Evolutionary conservation across 2,329 filamentous ascomycete species (phyloP), one percentile per base, ranked within the genome.

Genomic region (Pseudogymnoascus sp.): DNA sequence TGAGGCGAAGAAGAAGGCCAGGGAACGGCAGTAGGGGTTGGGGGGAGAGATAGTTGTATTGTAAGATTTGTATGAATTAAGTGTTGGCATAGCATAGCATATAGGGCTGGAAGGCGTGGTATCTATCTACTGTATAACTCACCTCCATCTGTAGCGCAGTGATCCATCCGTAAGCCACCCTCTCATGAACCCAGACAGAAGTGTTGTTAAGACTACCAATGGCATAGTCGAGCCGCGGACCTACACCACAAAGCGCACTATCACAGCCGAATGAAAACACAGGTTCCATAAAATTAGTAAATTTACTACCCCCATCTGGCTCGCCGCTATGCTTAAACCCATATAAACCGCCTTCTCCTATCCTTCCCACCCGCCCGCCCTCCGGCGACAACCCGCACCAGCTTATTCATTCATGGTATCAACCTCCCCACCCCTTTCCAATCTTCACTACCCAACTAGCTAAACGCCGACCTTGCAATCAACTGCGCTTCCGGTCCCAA

Each of bases 401-500:
- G 23, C 44, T 3, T 50, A 4, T 26, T 62, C 33, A n/a, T 44
- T 63, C 60, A 56, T 46, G 64, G 46, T 56, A 64, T 46, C 33
- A 59, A 46, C 42, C 44, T 60, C 17, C 59, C 53, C 53, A 40
- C 59, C 63, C 17, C 44, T 1, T 1, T 38, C 29, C 56, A 15
- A 42, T 15, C 21, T 50, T 63, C 15, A 40, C 23, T 33, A 21
- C 33, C 56, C 11, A 29, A 64, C 73, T 83, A 91, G 72, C 83
- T 82, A 78, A 96, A 96, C 78, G 88, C 91, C 67, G 84, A 85
- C 75, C 88, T 87, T 65, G 96, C 90, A 10, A 84, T 88, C 72
- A 87, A 84, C 76, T 97, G 93, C 65, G 90, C 88, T 69, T 96
- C 90, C 1, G 88, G 87, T 11, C 87, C 84, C 72, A 97, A 86